Evolutionary conservation across 768 basidiomycete genomes (phyloP).

Genomic region (Mycena olivaceomarginata): DNA sequence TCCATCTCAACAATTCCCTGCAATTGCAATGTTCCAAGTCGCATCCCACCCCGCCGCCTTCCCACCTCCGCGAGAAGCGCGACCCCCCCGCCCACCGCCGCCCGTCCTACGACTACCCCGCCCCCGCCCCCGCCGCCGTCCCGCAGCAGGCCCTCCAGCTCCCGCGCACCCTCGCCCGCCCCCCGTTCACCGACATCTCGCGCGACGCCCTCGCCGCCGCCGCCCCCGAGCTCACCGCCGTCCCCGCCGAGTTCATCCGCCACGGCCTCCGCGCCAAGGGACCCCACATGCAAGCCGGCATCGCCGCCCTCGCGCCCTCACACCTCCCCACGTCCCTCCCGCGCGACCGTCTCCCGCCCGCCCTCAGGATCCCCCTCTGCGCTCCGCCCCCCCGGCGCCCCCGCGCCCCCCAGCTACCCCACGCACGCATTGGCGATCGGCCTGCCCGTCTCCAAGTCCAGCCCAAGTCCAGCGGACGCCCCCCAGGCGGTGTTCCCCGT

Average conservation of each 20-base stretch:
- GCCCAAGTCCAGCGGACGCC: slow-evolving; percentile 36
- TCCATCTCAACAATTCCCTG: not conserved
- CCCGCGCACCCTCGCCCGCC: slow-evolving; percentile 72
- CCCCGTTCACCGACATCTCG: slow-evolving; percentile 68
- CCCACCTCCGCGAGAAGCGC: slow-evolving; percentile 1
- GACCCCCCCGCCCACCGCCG: not conserved
- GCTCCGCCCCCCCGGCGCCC: slow-evolving; percentile 34
- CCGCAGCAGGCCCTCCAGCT: slow-evolving; percentile 50
- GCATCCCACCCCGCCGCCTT: slow-evolving; percentile 1
- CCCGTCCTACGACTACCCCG: not conserved
- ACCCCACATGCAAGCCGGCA: slow-evolving; percentile 46
- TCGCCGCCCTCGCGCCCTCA: slow-evolving; percentile 55
- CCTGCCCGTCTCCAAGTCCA: slow-evolving; percentile 45
- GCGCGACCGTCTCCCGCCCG: slow-evolving; percentile 52
- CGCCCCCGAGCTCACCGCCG: slow-evolving; percentile 68
- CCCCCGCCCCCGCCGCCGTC: not conserved
- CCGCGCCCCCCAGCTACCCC: slow-evolving; percentile 39
- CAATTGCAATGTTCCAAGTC: slow-evolving; percentile 9
- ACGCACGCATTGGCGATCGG: slow-evolving; percentile 74
- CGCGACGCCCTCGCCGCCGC: slow-evolving; percentile 68
- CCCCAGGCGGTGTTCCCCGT: slow-evolving; percentile 73
- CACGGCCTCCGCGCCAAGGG: slow-evolving; percentile 59
- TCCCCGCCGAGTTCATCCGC: slow-evolving; percentile 73
- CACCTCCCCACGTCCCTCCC: slow-evolving; percentile 54
- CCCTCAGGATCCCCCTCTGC: slow-evolving; percentile 52